Percentiles rank a stretch among this genome's conserved stretches.
Evolutionary conservation across 345 rosid genomes (phyloP).

Genomic region (Viola odorata): DNA sequence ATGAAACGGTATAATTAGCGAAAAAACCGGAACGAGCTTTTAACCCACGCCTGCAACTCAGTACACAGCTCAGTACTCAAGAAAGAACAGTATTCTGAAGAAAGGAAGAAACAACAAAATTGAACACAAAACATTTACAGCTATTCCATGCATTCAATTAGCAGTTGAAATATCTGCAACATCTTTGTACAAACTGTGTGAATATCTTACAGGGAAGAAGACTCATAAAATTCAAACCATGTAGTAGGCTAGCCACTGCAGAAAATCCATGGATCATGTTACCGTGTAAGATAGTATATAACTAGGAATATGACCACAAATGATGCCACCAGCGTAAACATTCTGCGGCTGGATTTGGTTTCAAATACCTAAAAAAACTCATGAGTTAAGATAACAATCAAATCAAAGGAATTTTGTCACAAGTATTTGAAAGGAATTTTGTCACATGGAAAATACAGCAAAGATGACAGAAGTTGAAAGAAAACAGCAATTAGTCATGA

Average conservation of each 20-base stretch:
- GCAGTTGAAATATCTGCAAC: background rate
- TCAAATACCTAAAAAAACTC: slow-evolving; percentile 59
- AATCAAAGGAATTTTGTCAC: background rate
- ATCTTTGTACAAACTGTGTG: slow-evolving; percentile 26
- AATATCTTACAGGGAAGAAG: slow-evolving; percentile 20
- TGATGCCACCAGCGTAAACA: slow-evolving; percentile 79
- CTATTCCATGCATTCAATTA: slow-evolving; percentile 9
- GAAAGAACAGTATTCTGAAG: too few relatives aligned
- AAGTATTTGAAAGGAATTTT: background rate
- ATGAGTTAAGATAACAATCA: slow-evolving; percentile 3
- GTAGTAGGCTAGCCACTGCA: slow-evolving; percentile 11
- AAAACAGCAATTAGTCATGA: slow-evolving; percentile 1
- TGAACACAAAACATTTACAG: background rate
- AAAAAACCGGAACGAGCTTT: too few relatives aligned
- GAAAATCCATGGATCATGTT: slow-evolving; percentile 13
- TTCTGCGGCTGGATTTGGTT: slow-evolving; percentile 87
- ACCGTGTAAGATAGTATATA: slow-evolving; percentile 78
- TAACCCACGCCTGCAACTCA: too few relatives aligned
- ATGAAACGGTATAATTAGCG: too few relatives aligned
- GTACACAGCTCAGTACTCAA: too few relatives aligned
- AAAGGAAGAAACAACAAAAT: background rate
- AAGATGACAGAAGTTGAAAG: background rate
- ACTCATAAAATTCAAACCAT: slow-evolving; percentile 15
- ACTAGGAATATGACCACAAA: slow-evolving; percentile 76
- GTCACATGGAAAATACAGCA: background rate